These are phyloP conservation scores for Cucumis melo DNA, from an alignment of 306 rosid genomes.

Conservation along the genomic window DNA sequence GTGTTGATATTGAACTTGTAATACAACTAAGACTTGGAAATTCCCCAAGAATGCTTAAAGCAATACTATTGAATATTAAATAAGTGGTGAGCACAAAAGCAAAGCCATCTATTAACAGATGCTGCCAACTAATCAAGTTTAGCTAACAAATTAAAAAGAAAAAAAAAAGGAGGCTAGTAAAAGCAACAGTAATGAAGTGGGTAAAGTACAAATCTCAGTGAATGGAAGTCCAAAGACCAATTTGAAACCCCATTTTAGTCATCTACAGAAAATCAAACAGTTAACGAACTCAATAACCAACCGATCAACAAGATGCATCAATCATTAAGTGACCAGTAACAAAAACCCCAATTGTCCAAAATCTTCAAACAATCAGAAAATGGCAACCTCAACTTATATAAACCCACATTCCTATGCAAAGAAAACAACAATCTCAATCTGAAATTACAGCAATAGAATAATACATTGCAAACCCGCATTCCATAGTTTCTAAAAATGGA, in stretches of 20 bases:
- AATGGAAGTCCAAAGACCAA: not conserved
- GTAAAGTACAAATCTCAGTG: not conserved
- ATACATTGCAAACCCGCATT: not conserved
- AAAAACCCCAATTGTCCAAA: not conserved
- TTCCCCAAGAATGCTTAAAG: not conserved
- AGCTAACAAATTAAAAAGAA: not conserved
- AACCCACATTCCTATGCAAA: not conserved
- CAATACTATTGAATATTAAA: not conserved
- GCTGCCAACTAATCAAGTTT: not conserved
- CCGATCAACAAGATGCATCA: not conserved
- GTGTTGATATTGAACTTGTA: not conserved
- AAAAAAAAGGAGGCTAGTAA: not conserved
- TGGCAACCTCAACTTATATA: not conserved
- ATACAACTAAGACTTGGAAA: not conserved
- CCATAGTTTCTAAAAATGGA: conserved; percentile 2
- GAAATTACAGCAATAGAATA: not conserved
- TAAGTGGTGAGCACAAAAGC: not conserved
- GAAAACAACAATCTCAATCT: no score
- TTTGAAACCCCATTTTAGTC: not conserved
- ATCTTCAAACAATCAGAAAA: not conserved
- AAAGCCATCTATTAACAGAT: not conserved
- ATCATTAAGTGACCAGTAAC: not conserved
- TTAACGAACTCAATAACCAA: not conserved
- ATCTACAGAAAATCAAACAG: conserved; percentile 4
- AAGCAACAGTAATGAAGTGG: not conserved